Evolutionary conservation across 2,329 filamentous ascomycete genomes (phyloP).

Genomic region (Trichoderma sp.): DNA sequence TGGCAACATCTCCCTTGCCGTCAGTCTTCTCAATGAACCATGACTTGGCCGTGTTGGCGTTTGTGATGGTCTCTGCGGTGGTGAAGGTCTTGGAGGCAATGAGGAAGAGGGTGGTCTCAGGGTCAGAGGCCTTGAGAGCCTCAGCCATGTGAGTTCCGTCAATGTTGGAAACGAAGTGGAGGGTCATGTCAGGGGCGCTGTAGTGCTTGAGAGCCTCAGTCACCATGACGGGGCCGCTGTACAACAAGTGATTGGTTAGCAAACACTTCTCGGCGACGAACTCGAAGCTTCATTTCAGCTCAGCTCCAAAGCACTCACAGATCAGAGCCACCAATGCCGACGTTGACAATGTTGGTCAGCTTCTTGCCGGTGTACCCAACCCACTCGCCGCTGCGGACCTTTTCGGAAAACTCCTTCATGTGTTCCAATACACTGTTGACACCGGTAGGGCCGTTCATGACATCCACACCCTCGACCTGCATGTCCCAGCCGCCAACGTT

Average conservation of each 20-base stretch:
- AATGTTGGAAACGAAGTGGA: conserved; percentile 99
- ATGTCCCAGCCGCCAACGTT: conserved; percentile 80
- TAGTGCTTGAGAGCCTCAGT: conserved; percentile 97
- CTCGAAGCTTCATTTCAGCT: background rate
- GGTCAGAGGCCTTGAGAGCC: conserved; percentile 81
- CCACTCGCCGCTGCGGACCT: conserved; percentile 92
- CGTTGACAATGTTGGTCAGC: conserved; percentile 93
- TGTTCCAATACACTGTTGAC: conserved; percentile 90
- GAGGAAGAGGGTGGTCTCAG: conserved; percentile 98
- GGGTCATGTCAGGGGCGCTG: conserved; percentile 75
- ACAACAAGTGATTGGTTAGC: conserved; percentile 10
- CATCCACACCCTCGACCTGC: conserved; percentile 86
- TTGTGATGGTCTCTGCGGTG: conserved; percentile 93
- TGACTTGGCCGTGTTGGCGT: conserved; percentile 92
- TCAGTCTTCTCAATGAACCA: conserved; percentile 88
- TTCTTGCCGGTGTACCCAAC: conserved; percentile 97
- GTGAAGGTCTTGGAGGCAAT: conserved; percentile 99
- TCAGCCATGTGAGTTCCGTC: conserved; percentile 97
- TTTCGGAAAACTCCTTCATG: conserved; percentile 97
- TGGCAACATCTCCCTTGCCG: conserved; percentile 83
- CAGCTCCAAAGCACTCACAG: conserved; percentile 59
- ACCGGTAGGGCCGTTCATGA: conserved; percentile 83
- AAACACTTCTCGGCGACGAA: background rate
- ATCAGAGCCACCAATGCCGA: conserved; percentile 97
- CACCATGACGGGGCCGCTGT: conserved; percentile 97